Base-by-base conservation (phyloP, 331 rosid genomes). In the Quercus phellos region DNA sequence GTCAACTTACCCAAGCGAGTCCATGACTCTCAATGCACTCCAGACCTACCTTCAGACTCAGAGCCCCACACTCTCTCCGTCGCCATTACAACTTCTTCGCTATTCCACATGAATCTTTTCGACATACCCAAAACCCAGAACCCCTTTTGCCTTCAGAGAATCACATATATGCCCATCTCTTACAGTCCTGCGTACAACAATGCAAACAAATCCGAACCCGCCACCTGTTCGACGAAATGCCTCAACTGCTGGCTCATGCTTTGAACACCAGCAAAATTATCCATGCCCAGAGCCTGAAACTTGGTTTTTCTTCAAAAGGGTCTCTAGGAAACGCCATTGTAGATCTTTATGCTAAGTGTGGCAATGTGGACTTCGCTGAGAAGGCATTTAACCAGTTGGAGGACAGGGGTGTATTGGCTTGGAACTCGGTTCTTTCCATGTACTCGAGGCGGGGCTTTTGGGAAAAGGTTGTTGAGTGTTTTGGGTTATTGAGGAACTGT, bases 401-500 rank as follows among this genome's bases (percentile, higher is more conserved):
- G 71, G 67, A 73, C 22, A 84, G 78, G 77, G 90, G 83, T 18
- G 87, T 90, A 32, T 84, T 78, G 78, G 84, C 90, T 53, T 88
- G 90, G 86, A 93, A 93, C 78, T 90, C 96, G 4, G 56, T 93
- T 67, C 77, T 93, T 69, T 89, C 88, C 30, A 70, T 85, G 85
- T 83, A 88, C 84, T 89, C 87, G 0, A 78, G 61, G 72, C 85
- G 59, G 35, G 90, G 88, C 4, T 78, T 78, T 16, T 67, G 73
- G 30, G 80, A 79, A 1, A 80, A 16, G 56, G 88, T 83, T 66
- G 55, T 86, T 32, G 61, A 76, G 51, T 87, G 83, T 74, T 89
- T 85, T 78, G 80, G 74, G 26, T 80, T 72, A 12, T 38, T 89
- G 74, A 70, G 61, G 71, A 83, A 73, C 50, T 69, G 51, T 24